These are phyloP conservation scores for Lentinula raphanica DNA, from an alignment of 768 basidiomycete species.

Conservation along the genomic window DNA sequence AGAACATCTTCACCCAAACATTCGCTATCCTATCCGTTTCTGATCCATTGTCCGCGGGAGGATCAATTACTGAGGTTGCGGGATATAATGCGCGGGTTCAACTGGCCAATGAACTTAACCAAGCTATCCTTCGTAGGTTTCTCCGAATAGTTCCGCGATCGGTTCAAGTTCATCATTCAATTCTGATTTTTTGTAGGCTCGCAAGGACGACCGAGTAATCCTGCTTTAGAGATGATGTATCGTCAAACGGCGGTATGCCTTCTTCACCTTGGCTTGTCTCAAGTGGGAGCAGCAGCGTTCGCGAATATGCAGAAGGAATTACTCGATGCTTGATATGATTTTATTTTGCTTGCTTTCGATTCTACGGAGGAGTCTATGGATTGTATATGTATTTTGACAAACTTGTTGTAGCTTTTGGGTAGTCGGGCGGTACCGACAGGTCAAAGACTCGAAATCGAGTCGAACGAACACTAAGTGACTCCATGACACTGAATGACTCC, in stretches of 20 bases:
- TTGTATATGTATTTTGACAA: background rate
- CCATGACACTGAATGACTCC: background rate
- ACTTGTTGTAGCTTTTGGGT: background rate
- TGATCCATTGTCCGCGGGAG: constrained; percentile 64
- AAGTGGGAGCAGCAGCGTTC: constrained; percentile 74
- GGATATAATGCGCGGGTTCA: constrained; percentile 60
- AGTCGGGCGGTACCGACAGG: background rate
- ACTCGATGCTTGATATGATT: constrained; percentile 37
- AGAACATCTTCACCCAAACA: constrained; percentile 63
- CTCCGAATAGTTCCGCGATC: too few species aligned
- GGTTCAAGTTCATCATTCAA: too few species aligned
- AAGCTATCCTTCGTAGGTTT: constrained; percentile 72
- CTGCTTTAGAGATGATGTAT: constrained; percentile 72
- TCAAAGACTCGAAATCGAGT: background rate
- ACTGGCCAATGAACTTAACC: constrained; percentile 74
- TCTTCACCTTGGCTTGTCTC: constrained; percentile 64
- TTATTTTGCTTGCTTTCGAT: background rate
- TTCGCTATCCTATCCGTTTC: constrained; percentile 79
- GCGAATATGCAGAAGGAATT: constrained; percentile 76
- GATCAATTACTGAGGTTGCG: constrained; percentile 61
- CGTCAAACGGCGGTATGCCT: constrained; percentile 68
- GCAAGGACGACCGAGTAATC: constrained; percentile 65
- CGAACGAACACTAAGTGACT: background rate
- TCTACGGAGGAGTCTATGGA: background rate
- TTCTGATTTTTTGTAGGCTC: constrained; percentile 48